phyloP scores from a whole-genome alignment of 2,329 filamentous ascomycete genomes.

The Fusarium transvaalense region DNA sequence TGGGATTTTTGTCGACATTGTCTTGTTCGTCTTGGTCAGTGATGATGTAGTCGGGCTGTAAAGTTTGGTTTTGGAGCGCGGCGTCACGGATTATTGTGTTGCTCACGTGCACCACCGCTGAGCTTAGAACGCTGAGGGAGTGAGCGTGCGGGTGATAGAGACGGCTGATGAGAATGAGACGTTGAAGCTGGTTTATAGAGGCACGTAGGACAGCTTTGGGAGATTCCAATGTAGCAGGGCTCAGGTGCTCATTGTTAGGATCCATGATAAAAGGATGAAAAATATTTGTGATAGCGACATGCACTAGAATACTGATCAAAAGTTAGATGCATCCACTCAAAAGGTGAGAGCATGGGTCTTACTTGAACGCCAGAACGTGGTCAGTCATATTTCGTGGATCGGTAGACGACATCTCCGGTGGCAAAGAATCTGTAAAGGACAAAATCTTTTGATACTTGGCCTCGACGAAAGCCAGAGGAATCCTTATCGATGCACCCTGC shows the following conservation, averaged over 20 bases:
- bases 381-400: conserved; percentile 11
- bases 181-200: conserved; percentile 22
- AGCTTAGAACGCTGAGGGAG: conserved; percentile 8
- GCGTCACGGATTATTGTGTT: conserved; percentile 28
- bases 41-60: neutral
- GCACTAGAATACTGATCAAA: neutral
- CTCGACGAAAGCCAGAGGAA: conserved; percentile 26
- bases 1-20: neutral
- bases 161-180: conserved; percentile 19
- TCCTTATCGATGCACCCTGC: neutral
- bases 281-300: conserved; percentile 14
- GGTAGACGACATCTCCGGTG: conserved; percentile 1
- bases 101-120: conserved; percentile 26
- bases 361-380: conserved; percentile 28
- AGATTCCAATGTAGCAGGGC: neutral
- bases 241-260: neutral
- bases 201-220: conserved; percentile 7
- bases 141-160: conserved; percentile 19
- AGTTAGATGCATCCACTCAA: accelerated
- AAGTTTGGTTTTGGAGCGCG: conserved; percentile 1
- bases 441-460: conserved; percentile 29
- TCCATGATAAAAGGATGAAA: conserved; percentile 29
- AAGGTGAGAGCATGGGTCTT: accelerated
- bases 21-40: neutral
- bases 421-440: conserved; percentile 20